Conservation (phyloP, 2,329 filamentous ascomycete genomes). For the Fusarium sororula region DNA sequence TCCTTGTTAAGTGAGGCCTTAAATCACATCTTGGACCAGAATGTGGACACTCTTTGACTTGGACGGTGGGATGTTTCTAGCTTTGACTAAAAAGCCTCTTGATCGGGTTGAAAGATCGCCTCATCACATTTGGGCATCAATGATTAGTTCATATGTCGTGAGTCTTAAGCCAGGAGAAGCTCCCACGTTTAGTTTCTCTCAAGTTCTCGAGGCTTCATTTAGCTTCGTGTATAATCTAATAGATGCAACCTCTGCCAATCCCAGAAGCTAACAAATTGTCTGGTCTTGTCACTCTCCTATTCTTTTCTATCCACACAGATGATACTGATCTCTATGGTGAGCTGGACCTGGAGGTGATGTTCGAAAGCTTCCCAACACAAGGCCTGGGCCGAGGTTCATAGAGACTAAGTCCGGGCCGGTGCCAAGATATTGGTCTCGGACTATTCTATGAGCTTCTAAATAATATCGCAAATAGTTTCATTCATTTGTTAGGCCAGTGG, state of each 20-base stretch:
- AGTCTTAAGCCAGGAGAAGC: neutral
- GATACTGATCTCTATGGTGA: neutral
- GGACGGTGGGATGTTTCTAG: neutral
- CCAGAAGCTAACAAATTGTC: accelerated
- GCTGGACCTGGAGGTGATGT: neutral
- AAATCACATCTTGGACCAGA: neutral
- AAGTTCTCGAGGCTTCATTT: neutral
- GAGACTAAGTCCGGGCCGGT: too few species aligned
- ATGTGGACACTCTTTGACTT: neutral
- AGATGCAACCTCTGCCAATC: neutral
- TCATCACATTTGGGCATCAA: neutral
- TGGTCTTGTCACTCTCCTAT: accelerated
- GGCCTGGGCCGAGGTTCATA: neutral
- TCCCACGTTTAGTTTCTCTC: too few species aligned
- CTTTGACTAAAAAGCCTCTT: neutral
- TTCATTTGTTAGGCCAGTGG: accelerated
- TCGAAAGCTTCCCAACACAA: neutral
- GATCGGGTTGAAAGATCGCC: neutral
- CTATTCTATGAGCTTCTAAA: accelerated
- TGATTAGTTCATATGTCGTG: too few species aligned
- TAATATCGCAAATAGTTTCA: accelerated
- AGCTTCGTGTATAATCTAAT: neutral
- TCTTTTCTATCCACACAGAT: too few species aligned
- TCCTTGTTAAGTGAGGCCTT: neutral
- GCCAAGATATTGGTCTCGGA: neutral